Evolutionary conservation across 1,284 basidiomycete species (phyloP), one percentile per base, ranked within the genome.

Genomic region (Fomitiporia mediterranea): DNA sequence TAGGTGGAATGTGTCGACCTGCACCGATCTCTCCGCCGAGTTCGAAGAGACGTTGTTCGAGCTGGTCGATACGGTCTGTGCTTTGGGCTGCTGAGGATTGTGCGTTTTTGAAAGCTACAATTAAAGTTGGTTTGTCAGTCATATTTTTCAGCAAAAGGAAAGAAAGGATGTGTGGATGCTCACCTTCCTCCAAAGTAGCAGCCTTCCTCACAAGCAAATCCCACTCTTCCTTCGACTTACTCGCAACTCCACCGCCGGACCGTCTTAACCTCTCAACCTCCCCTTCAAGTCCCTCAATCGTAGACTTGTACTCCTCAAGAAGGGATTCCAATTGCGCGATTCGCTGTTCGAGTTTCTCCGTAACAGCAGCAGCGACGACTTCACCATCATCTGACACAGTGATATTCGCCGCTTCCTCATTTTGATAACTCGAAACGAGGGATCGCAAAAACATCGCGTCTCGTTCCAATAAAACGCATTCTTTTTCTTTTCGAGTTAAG

Each of bases 1-100:
- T 82, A 0, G 83, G 83, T 0, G 86, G 86, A 6, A 94, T 77
- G 64, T 91, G 90, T 47, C 85, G 76, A 3, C 92, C 92, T 0
- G 80, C 81, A 0, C 83, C 88, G 27, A 91, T 83, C 68, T 90
- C 83, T 2, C 84, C 84, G 17, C 78, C 74, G 0, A 94, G 75
- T 53, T 88, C 84, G 67, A 89, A 91, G 17, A 93, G 77, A 27
- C 79, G 78, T 63, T 86, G 83, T 60, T 87, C 86, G 44, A 91
- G 72, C 21, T 72, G 66, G 32, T 89, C 86, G 25, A 89, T 37
- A 13, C 53, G 57, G 21, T 48, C 15, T 17, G 46, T 28, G 15
- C 38, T 42, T 8, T 32, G 37, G 3, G 23, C n/a, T 9, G 46
- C 9, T 34, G 49, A 30, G 17, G 44, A 30, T n/a, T 54, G 35